Base-by-base conservation (phyloP, 805 yeast genomes). In the Yamadazyma philogaea region DNA sequence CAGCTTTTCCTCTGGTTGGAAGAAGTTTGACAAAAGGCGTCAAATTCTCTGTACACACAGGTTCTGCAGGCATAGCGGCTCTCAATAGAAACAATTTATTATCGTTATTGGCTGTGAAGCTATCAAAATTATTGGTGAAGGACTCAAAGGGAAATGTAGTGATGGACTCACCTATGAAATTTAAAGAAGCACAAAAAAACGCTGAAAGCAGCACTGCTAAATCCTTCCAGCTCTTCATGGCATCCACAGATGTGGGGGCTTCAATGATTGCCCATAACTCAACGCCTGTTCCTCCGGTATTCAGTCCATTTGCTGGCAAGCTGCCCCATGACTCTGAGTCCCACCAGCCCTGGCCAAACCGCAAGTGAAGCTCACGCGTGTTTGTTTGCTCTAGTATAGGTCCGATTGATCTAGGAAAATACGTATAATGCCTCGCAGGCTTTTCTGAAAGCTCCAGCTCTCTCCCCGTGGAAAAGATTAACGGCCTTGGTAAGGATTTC, bases 281-380 rank as follows among this genome's bases (percentile, higher is more conserved):
- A 12, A 91, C 96, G 36, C 99, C 99, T 2, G 91, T 84, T 2
- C 98, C 98, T 22, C 99, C 99, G 40, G 89, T 74, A 43, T 65
- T 66, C 10, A 61, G 56, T 1, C 99, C 99, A 49, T 79, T 66
- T 35, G 67, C 64, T 0, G 97, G 96, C 31, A 87, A 70, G 35
- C 71, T 66, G 0, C 98, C 98, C 95, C 96, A 93, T 6, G 74
- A 68, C 45, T 84, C 87, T 1, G 90, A 68, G 56, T 93, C 96
- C 91, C 96, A 93, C 81, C 89, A 85, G 0, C 99, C 99, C 61
- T 87, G 95, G 1, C 95, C 78, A 57, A 93, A 93, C 42, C 97
- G 68, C 46, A 93, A 65, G 59, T 87, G 96, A 34, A 93, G 68
- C 54, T 87, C 90, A 42, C 85, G 72, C 0, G 95, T 76, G 45